phyloP scores from a whole-genome alignment of 2,329 filamentous ascomycete species.

The Hymenoscyphus fraxineus region DNA sequence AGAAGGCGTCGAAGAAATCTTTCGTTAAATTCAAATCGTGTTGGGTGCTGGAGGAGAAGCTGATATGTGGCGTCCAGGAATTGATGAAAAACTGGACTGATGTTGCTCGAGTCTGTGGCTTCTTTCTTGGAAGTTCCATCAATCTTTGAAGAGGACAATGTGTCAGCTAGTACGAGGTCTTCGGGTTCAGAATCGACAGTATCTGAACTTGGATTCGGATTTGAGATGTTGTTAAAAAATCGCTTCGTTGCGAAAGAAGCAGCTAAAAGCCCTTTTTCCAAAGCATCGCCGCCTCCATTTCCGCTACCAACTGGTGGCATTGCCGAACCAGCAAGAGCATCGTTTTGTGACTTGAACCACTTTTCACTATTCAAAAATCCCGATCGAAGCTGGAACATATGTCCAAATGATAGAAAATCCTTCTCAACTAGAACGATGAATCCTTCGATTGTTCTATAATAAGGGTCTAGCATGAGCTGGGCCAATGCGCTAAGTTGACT shows the following conservation, averaged over 20 bases:
- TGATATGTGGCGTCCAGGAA: constrained; percentile 95
- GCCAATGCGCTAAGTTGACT: constrained; percentile 89
- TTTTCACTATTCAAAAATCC: constrained; percentile 86
- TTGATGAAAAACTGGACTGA: constrained; percentile 95
- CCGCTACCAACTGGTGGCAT: constrained; percentile 57
- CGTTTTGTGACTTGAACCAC: constrained; percentile 87
- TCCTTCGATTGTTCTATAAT: constrained; percentile 88
- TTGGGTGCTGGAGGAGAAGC: constrained; percentile 77
- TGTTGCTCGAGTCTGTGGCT: constrained; percentile 79
- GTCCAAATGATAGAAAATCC: constrained; percentile 95
- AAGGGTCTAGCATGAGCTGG: constrained; percentile 92
- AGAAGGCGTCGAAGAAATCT: constrained; percentile 83
- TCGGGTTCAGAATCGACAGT: constrained; percentile 52
- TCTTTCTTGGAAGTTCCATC: constrained; percentile 52
- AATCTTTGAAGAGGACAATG: constrained; percentile 36
- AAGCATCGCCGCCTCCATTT: constrained; percentile 57
- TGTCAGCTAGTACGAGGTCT: constrained; percentile 22
- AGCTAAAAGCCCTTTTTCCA: constrained; percentile 80
- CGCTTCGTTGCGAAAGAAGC: constrained; percentile 61
- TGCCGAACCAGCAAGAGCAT: constrained; percentile 62
- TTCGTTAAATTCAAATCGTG: constrained; percentile 93
- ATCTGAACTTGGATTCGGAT: constrained; percentile 52
- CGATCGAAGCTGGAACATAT: constrained; percentile 93
- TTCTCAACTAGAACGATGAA: constrained; percentile 96
- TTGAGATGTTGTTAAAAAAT: constrained; percentile 79